Percentiles rank a stretch among this genome's conserved stretches.
These are phyloP conservation scores for Chlorella sp. DNA, from an alignment of 139 green algal species.

Conservation along the genomic window DNA sequence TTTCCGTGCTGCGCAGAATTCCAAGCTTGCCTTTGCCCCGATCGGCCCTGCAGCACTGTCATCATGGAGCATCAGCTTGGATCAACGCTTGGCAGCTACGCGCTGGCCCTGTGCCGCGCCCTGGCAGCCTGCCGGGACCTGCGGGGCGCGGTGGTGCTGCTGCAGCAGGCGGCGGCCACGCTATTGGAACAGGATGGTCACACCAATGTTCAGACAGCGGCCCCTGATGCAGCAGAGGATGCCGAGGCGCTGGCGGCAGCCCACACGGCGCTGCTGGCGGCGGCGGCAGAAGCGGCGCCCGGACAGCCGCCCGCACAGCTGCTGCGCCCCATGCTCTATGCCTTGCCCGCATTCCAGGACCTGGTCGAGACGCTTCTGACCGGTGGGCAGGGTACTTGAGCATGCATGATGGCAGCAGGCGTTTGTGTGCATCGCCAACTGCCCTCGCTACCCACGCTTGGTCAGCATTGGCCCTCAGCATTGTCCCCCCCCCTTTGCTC, in stretches of 20 bases:
- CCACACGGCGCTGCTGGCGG: background rate
- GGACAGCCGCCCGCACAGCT: background rate
- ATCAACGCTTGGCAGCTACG: background rate
- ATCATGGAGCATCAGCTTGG: background rate
- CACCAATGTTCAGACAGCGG: background rate
- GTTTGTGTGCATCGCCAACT: no score
- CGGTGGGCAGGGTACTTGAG: no score
- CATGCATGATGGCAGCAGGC: no score
- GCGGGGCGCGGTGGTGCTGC: background rate
- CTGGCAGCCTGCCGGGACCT: slow-evolving; percentile 20
- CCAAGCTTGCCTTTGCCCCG: no score
- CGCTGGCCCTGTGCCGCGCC: slow-evolving; percentile 14
- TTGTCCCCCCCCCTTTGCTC: background rate
- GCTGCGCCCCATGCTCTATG: background rate
- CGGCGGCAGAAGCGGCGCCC: background rate
- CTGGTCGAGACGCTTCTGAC: slow-evolving; percentile 30
- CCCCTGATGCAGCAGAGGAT: background rate
- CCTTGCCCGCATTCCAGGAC: slow-evolving; percentile 13
- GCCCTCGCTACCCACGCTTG: background rate
- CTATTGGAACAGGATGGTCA: background rate
- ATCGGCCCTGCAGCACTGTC: no score
- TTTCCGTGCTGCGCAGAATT: no score
- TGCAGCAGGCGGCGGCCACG: background rate
- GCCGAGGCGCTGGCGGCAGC: background rate
- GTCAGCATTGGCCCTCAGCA: no score